Evolutionary conservation across 495 filamentous ascomycete species (phyloP).

Genomic region (Penicillium crystallinum): DNA sequence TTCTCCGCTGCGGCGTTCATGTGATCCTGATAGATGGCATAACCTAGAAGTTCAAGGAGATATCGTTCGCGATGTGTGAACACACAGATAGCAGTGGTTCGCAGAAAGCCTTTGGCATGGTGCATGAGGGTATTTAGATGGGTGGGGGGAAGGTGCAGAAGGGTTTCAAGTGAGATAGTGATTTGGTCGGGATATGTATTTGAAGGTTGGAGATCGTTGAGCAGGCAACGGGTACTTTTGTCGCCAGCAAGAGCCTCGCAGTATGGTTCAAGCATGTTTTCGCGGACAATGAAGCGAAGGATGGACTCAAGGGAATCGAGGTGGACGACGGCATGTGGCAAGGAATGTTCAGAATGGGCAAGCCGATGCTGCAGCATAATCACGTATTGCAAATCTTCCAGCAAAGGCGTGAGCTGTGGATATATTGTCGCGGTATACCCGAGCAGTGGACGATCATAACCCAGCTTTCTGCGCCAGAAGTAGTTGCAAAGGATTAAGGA

Average conservation of each 20-base stretch:
- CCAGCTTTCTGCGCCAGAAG: conserved; percentile 41
- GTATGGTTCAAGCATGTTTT: conserved; percentile 37
- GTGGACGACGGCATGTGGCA: conserved; percentile 13
- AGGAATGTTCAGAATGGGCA: conserved; percentile 3
- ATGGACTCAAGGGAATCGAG: conserved; percentile 25
- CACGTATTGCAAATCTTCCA: conserved; percentile 30
- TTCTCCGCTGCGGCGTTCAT: neutral
- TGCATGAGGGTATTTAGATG: conserved; percentile 13
- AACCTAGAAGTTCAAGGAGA: conserved; percentile 36
- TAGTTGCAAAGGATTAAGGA: conserved; percentile 37
- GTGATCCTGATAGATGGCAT: conserved; percentile 38
- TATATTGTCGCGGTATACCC: conserved; percentile 2
- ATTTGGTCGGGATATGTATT: conserved; percentile 11
- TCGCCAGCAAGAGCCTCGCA: conserved; percentile 29
- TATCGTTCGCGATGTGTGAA: conserved; percentile 41
- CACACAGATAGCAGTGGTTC: conserved; percentile 18
- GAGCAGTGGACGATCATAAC: conserved; percentile 41
- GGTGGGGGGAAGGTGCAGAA: conserved; percentile 10
- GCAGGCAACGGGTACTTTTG: conserved; percentile 9
- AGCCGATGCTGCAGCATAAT: conserved; percentile 21
- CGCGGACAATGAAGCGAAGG: conserved; percentile 29
- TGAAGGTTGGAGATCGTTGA: conserved; percentile 5
- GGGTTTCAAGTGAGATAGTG: conserved; percentile 12
- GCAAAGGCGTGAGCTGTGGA: conserved; percentile 15
- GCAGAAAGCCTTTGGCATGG: conserved; percentile 26